Percentiles rank a stretch among this genome's conserved stretches.
phyloP scores from a whole-genome alignment of 306 rosid species.

The Herpetospermum pedunculosum region DNA sequence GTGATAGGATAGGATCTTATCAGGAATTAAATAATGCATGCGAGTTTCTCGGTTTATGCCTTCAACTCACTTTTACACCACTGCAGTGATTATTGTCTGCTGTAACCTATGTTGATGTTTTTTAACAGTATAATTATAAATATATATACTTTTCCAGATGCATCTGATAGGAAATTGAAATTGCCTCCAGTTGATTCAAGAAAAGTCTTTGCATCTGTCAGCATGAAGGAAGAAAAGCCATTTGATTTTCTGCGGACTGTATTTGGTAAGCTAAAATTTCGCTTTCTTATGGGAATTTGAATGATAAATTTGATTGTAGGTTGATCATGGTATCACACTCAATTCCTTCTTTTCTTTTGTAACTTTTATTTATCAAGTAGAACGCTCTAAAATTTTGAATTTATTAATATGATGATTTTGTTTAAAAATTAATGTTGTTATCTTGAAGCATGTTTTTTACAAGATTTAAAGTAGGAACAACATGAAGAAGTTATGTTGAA shows the following conservation, averaged over 20 bases:
- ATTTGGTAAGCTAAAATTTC: constrained; percentile 39
- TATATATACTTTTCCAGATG: constrained; percentile 45
- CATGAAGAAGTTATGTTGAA: neutral
- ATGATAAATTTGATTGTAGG: neutral
- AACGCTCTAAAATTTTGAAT: neutral
- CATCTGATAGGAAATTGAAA: constrained; percentile 21
- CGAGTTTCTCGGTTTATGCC: neutral
- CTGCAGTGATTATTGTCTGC: constrained; percentile 10
- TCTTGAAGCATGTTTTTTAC: neutral
- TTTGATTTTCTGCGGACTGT: constrained; percentile 77
- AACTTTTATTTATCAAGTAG: neutral
- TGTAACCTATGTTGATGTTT: neutral
- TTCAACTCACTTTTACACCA: neutral
- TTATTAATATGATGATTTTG: neutral
- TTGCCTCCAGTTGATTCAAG: constrained; percentile 22
- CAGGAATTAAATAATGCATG: neutral
- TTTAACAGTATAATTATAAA: constrained; percentile 21
- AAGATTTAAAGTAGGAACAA: neutral
- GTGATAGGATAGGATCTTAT: neutral
- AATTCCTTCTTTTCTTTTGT: neutral
- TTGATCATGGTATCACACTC: neutral
- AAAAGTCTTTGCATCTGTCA: constrained; percentile 65
- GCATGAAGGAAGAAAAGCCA: constrained; percentile 56
- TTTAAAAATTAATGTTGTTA: neutral
- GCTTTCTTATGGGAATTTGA: neutral